Percentiles rank a stretch among this genome's conserved stretches.
These are phyloP conservation scores for Protomyces inouyei DNA, from an alignment of 1,139 yeast species.

Conservation along the genomic window DNA sequence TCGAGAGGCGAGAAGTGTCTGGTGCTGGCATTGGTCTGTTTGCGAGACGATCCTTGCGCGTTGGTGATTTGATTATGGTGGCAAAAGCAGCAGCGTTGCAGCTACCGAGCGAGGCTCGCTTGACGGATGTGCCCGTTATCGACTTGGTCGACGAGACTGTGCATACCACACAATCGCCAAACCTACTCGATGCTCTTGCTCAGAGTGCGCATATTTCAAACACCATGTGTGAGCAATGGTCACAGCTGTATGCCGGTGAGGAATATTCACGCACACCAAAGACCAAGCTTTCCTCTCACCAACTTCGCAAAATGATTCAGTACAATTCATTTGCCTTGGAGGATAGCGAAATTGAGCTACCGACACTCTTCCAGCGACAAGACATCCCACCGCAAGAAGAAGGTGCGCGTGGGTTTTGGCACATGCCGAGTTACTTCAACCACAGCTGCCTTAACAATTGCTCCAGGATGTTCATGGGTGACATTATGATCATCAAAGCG, in stretches of 20 bases:
- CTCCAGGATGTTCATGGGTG: constrained; percentile 5
- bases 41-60: background rate
- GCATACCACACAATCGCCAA: background rate
- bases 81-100: constrained; percentile 8
- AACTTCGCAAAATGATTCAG: constrained; percentile 9
- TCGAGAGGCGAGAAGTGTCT: background rate
- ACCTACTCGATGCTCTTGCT: background rate
- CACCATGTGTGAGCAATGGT: background rate
- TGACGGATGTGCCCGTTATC: background rate
- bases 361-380: constrained; percentile 3
- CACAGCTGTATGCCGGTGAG: constrained; percentile 10
- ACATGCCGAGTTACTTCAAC: constrained; percentile 20
- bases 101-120: constrained; percentile 1
- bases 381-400: background rate
- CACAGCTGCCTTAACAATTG: constrained; percentile 23
- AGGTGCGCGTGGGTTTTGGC: constrained; percentile 10
- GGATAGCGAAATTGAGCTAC: background rate
- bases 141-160: constrained; percentile 6
- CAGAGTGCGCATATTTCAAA: background rate
- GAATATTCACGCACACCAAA: background rate
- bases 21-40: constrained; percentile 14
- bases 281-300: background rate
- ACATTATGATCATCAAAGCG: constrained; percentile 19
- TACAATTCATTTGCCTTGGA: constrained; percentile 17
- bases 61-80: constrained; percentile 12